Evolutionary conservation across 2,329 filamentous ascomycete species (phyloP).

Genomic region (Fusarium sp.): DNA sequence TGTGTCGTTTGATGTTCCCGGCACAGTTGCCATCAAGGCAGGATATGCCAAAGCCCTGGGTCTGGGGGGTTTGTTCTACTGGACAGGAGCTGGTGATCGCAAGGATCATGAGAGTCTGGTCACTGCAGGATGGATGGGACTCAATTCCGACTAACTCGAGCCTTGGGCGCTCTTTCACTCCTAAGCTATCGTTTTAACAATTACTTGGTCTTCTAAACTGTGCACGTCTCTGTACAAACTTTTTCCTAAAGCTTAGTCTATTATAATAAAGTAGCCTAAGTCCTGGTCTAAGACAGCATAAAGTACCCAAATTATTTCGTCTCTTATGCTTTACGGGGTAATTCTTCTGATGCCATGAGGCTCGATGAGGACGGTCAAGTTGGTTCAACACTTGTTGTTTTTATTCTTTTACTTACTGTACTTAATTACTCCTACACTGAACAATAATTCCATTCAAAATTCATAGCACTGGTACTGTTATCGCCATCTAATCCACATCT

Average conservation of each 20-base stretch:
- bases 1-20: slow-evolving; percentile 71
- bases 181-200: neutral
- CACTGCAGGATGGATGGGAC: slow-evolving; percentile 66
- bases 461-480: neutral
- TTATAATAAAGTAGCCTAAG: neutral
- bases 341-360: neutral
- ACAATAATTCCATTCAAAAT: neutral
- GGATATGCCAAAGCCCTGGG: slow-evolving; percentile 64
- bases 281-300: neutral
- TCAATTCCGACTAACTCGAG: slow-evolving; percentile 43
- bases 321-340: neutral
- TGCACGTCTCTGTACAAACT: neutral
- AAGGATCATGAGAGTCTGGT: slow-evolving; percentile 66
- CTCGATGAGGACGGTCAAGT: neutral
- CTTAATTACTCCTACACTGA: neutral
- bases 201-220: neutral
- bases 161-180: no score
- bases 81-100: slow-evolving; percentile 72
- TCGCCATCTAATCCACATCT: neutral
- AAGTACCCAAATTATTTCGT: neutral
- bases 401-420: neutral
- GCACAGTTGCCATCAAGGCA: slow-evolving; percentile 70
- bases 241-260: neutral
- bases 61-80: slow-evolving; percentile 74
- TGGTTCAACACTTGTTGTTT: neutral